Base-by-base conservation (phyloP, 129 eudicot genomes). In the Escallonia rubra region DNA sequence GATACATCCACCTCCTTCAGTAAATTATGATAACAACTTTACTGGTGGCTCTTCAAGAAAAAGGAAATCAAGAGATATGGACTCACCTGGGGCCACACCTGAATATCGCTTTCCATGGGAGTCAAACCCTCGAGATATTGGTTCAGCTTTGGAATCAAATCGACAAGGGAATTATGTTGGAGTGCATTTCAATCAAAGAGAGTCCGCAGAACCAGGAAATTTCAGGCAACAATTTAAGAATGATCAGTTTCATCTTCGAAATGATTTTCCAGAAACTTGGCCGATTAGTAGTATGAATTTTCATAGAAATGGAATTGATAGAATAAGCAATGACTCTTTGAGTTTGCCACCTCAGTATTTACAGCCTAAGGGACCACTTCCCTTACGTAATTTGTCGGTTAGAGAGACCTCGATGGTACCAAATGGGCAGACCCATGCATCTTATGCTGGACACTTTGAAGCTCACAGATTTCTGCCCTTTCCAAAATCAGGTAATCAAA, bases 1-100 rank as follows among this genome's bases (percentile, higher is more conserved):
- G 68, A 72, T 45, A 65, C 50, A 67, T 73, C 79, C 63, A 66
- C 72, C 75, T 73, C 76, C 63, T 64, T 71, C 74, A 67, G 82
- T 73, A 72, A 63, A 40, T 74, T 14, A 70, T 71, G 64, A 69
- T 66, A 64, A 60, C 47, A 81, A 78, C 63, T 58, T 15, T 80
- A 43, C 69, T 63, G 46, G 65, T 47, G 82, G 74, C 61, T 70
- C 77, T 39, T 65, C 85, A 39, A 73, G 74, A 57, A 85, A 65
- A 65, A 73, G 72, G 57, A 79, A 70, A 69, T 57, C 63, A 69
- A 43, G 38, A 43, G 67, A 65, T 66, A 56, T 49, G 38, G 66
- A 69, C 73, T 57, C 59, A 44, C 57, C 71, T 5, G 66, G 56
- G 42, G 4, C 80, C 40, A 15, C 49, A 58, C 44, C 66, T 67